Evolutionary conservation across 1,139 yeast genomes (phyloP), one percentile per base, ranked within the genome.

Genomic region (Protomyces inundatus): DNA sequence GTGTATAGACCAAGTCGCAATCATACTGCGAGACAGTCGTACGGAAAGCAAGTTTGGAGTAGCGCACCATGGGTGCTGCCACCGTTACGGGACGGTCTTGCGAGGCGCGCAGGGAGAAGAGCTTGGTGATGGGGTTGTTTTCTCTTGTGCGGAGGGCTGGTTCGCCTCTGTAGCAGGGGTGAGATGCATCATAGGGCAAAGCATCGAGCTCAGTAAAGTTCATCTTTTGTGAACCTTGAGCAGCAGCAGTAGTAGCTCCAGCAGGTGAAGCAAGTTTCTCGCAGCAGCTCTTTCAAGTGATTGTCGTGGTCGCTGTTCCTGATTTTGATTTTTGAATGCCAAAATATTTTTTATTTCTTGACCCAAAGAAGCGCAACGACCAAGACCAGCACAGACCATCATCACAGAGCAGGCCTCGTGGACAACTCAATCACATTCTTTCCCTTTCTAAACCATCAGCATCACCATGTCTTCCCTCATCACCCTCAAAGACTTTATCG

Each of bases 51-150:
- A 95, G 81, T 74, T 93, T 93, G 0, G 97, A 90, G 77, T 93
- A 93, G 63, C 98, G 79, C 0, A 93, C 98, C 98, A 93, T 93
- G 5, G 98, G 98, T 0, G 98, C 98, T 0, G 96, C 93, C 14
- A 93, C 82, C 66, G 80, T 82, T 0, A 86, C 93, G 0, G 90
- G 89, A 65, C 89, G 76, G 0, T 81, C 81, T 59, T 80, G 78
- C 14, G 66, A 69, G 65, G 75, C 73, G 70, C 82, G 77, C 67
- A 77, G 75, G 54, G 79, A 76, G 34, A 86, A 77, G 39, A 86
- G 82, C 48, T 76, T 73, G 14, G 84, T 72, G 6, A 90, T 90
- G 68, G 82, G 83, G 71, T 84, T 80, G 16, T 76, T 39, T 12
- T 34, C 37, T 4, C n/a, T 33, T 32, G 23, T 42, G 48, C 48